These are phyloP conservation scores for Cordyceps farinosa DNA, from an alignment of 2,329 filamentous ascomycete species.

Conservation along the genomic window DNA sequence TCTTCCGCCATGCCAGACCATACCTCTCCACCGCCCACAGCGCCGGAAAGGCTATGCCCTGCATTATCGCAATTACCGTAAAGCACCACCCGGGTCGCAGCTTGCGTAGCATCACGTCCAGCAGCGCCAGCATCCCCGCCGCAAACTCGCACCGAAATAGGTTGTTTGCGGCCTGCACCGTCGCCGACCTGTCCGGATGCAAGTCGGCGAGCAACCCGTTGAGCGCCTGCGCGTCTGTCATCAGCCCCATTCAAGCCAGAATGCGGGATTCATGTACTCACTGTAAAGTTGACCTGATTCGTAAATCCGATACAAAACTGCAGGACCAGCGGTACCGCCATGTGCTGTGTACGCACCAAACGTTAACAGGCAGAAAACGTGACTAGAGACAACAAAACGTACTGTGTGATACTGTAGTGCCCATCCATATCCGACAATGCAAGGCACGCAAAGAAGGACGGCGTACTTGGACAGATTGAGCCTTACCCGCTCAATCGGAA, in stretches of 20 bases:
- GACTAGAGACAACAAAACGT: background rate
- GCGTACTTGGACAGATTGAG: conserved; percentile 3
- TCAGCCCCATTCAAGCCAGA: background rate
- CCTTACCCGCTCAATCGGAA: conserved; percentile 7
- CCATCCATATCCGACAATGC: background rate
- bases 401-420: conserved; percentile 5
- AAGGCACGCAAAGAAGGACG: background rate
- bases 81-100: conserved; percentile 6
- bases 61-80: conserved; percentile 9
- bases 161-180: conserved; percentile 4
- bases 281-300: conserved; percentile 5
- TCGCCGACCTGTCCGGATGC: background rate
- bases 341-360: background rate
- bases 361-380: background rate
- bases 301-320: conserved; percentile 9
- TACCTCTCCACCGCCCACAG: conserved; percentile 9
- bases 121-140: conserved; percentile 10
- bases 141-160: conserved; percentile 12
- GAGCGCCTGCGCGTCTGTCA: background rate
- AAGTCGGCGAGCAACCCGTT: background rate
- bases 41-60: conserved; percentile 7
- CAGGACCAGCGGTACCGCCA: conserved; percentile 4
- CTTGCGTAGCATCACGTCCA: conserved; percentile 7
- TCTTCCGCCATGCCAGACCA: conserved; percentile 3
- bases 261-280: background rate